Percentiles rank a stretch among this genome's conserved stretches.
Conservation (phyloP, 306 rosid species). For the Ammopiptanthus mongolicus region DNA sequence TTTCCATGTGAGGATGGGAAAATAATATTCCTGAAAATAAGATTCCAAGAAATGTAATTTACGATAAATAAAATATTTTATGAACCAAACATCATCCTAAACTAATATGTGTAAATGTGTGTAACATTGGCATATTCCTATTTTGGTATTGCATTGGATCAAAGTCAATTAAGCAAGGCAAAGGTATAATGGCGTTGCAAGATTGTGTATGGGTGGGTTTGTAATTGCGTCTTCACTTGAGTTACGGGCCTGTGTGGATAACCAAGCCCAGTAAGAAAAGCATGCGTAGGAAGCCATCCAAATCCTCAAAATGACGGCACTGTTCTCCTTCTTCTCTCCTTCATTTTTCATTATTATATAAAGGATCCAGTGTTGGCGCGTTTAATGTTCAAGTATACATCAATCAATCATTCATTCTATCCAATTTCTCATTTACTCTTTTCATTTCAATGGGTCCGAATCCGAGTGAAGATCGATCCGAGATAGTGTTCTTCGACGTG, state of each 20-base stretch:
- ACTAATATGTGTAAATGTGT: too few relatives aligned
- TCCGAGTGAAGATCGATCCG: slow-evolving; percentile 56
- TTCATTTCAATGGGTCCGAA: slow-evolving; percentile 26
- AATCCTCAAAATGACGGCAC: not conserved
- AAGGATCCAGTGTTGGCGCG: not conserved
- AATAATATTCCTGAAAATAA: too few relatives aligned
- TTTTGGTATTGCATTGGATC: not conserved
- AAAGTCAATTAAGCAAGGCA: not conserved
- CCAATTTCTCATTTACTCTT: not conserved
- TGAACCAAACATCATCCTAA: too few relatives aligned
- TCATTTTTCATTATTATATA: not conserved
- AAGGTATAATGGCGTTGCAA: slow-evolving; percentile 29
- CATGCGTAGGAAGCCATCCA: not conserved
- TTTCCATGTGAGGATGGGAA: too few relatives aligned
- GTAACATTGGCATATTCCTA: slow-evolving; percentile 1
- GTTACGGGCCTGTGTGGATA: not conserved
- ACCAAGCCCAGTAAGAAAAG: slow-evolving; percentile 15
- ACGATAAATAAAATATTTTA: too few relatives aligned
- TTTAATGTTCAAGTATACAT: not conserved
- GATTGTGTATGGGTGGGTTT: slow-evolving; percentile 3
- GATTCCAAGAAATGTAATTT: too few relatives aligned
- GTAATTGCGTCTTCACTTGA: not conserved
- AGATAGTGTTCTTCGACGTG: slow-evolving; percentile 85
- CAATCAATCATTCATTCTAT: not conserved
- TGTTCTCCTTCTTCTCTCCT: not conserved